Conservation (phyloP, 1,284 basidiomycete species). For the Trametes hirsuta region DNA sequence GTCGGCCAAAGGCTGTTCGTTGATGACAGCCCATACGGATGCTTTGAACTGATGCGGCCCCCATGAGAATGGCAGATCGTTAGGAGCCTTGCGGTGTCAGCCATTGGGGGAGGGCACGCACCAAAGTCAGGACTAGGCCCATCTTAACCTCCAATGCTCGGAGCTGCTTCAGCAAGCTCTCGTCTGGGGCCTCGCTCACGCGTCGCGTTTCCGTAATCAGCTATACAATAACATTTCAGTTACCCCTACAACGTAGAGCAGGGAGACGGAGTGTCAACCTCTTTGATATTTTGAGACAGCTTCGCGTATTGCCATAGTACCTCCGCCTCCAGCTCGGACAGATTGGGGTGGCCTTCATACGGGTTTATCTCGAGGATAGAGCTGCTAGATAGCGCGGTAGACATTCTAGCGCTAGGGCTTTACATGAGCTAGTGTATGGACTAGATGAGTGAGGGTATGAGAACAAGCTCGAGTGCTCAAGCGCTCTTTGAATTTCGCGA, state of each 20-base stretch:
- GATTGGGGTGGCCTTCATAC: slow-evolving; percentile 65
- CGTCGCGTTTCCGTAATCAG: slow-evolving; percentile 59
- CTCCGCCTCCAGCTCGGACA: slow-evolving; percentile 54
- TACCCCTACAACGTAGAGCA: background rate
- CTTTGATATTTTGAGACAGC: slow-evolving; percentile 56
- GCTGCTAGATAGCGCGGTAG: slow-evolving; percentile 30
- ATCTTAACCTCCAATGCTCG: slow-evolving; percentile 91
- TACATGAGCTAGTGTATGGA: slow-evolving; percentile 4
- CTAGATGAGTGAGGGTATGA: background rate
- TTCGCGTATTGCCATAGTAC: slow-evolving; percentile 67
- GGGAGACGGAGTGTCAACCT: slow-evolving; percentile 40
- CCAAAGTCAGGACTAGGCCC: slow-evolving; percentile 90
- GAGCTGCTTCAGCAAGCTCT: slow-evolving; percentile 75
- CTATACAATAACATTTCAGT: slow-evolving; percentile 36
- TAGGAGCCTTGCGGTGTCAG: background rate
- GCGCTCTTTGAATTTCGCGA: background rate
- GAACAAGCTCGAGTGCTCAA: background rate
- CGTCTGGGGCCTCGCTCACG: slow-evolving; percentile 73
- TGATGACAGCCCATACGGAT: slow-evolving; percentile 93
- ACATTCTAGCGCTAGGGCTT: slow-evolving; percentile 18
- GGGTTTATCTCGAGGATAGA: slow-evolving; percentile 64
- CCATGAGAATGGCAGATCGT: background rate
- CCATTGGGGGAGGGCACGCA: slow-evolving; percentile 39
- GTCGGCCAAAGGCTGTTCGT: slow-evolving; percentile 73
- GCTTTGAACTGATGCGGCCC: slow-evolving; percentile 83